Conservation (phyloP, 2,329 filamentous ascomycete genomes). For the Claviceps paspali region DNA sequence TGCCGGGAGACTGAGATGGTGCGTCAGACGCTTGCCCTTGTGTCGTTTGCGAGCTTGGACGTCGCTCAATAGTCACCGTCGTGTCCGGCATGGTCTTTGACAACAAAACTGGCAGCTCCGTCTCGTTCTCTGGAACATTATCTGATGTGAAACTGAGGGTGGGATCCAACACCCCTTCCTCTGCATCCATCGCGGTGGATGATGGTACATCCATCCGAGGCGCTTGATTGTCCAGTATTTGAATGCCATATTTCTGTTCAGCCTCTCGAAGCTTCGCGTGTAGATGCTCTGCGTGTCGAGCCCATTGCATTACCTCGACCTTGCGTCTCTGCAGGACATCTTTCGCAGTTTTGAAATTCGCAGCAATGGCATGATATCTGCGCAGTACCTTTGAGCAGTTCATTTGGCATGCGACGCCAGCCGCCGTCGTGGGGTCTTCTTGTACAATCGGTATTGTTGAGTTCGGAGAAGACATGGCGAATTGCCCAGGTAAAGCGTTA, state of each 20-base stretch:
- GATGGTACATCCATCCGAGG: conserved; percentile 2
- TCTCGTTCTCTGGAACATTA: not conserved
- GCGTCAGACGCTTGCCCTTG: conserved; percentile 13
- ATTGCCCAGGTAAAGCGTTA: not conserved
- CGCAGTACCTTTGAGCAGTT: conserved; percentile 21
- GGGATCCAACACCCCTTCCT: conserved; percentile 1
- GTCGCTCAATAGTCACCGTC: conserved; percentile 4
- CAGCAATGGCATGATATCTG: conserved; percentile 25
- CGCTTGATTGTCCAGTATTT: conserved; percentile 12
- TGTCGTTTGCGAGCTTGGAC: conserved; percentile 14
- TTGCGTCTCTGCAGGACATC: conserved; percentile 24
- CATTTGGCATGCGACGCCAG: conserved; percentile 12
- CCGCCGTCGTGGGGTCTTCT: conserved; percentile 9
- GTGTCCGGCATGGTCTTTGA: not conserved
- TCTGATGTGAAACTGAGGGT: conserved; percentile 4
- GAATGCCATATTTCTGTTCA: conserved; percentile 22
- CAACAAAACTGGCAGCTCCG: conserved; percentile 1
- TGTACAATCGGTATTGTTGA: not conserved
- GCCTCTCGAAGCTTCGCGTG: conserved; percentile 27
- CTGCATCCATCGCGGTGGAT: conserved; percentile 3
- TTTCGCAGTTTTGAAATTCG: conserved; percentile 26
- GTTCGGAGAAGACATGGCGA: not conserved
- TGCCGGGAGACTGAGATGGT: conserved; percentile 11
- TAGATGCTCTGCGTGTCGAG: conserved; percentile 26
- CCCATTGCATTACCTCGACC: conserved; percentile 29